Evolutionary conservation across 2,329 filamentous ascomycete species (phyloP).

Genomic region (Venturia nashicola): DNA sequence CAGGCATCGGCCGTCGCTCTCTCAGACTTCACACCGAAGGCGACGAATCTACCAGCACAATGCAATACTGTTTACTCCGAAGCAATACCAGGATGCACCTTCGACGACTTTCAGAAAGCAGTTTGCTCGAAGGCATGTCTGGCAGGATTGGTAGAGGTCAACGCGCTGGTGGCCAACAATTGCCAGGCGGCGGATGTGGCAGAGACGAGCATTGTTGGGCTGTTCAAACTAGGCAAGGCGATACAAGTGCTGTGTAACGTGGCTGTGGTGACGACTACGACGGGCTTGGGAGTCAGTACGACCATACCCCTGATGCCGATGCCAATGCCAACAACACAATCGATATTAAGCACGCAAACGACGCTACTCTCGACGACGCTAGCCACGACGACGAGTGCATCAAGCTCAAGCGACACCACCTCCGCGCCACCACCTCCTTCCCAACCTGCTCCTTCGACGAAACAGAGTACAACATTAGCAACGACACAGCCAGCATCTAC

Average conservation of each 20-base stretch:
- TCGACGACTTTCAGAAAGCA: slow-evolving; percentile 25
- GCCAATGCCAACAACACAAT: neutral
- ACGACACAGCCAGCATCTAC: neutral
- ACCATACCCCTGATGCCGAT: neutral
- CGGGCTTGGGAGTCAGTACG: neutral
- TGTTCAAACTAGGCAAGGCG: slow-evolving; percentile 29
- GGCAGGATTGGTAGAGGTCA: slow-evolving; percentile 25
- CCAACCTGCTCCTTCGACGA: neutral
- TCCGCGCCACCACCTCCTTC: neutral
- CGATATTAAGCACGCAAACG: neutral
- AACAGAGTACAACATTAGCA: neutral
- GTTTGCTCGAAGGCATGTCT: slow-evolving; percentile 27
- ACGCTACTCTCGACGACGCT: neutral
- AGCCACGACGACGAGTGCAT: neutral
- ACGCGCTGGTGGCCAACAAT: slow-evolving; percentile 18
- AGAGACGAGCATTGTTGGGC: slow-evolving; percentile 28
- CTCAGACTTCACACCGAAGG: slow-evolving; percentile 31
- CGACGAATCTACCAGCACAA: slow-evolving; percentile 24
- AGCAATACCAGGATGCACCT: slow-evolving; percentile 27
- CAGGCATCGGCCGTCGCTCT: slow-evolving; percentile 27
- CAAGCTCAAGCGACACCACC: neutral
- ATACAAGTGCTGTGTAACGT: slow-evolving; percentile 27
- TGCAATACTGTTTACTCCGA: slow-evolving; percentile 30
- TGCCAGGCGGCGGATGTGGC: slow-evolving; percentile 24
- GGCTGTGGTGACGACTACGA: slow-evolving; percentile 14